Evolutionary conservation across 2,329 filamentous ascomycete genomes (phyloP).

Genomic region (Emericellopsis cladophorae): DNA sequence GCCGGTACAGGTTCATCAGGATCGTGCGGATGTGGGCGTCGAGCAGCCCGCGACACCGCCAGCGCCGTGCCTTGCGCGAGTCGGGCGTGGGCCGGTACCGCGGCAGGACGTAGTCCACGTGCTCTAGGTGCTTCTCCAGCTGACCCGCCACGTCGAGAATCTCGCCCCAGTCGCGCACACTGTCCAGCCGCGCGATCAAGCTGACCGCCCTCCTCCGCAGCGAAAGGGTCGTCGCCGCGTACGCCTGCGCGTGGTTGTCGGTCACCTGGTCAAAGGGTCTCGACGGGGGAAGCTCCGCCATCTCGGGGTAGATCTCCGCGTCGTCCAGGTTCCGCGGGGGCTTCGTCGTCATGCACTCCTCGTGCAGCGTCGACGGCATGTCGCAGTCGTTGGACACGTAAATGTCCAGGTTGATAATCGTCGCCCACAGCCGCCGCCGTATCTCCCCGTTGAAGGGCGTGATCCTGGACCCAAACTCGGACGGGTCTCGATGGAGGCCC

Average conservation of each 20-base stretch:
- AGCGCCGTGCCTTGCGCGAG: conserved; percentile 33
- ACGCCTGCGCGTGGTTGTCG: conserved; percentile 40
- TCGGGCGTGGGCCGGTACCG: conserved; percentile 17
- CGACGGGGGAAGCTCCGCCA: conserved; percentile 32
- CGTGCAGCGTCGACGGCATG: conserved; percentile 35
- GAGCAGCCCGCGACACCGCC: conserved; percentile 35
- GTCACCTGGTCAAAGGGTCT: conserved; percentile 39
- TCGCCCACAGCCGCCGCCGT: conserved; percentile 42
- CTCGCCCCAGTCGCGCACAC: conserved; percentile 37
- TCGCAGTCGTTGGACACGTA: conserved; percentile 40
- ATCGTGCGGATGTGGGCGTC: conserved; percentile 42
- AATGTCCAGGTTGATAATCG: conserved; percentile 42
- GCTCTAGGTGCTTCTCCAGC: conserved; percentile 39
- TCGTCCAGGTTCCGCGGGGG: conserved; percentile 43
- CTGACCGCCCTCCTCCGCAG: conserved; percentile 35
- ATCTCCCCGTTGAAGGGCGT: conserved; percentile 38
- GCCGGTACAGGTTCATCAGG: conserved; percentile 38
- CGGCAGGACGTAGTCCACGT: conserved; percentile 39
- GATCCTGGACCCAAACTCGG: conserved; percentile 36
- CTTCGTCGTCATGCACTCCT: conserved; percentile 39
- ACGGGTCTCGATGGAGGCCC: conserved; percentile 43
- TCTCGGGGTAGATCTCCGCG: conserved; percentile 30
- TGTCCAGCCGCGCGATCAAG: conserved; percentile 37
- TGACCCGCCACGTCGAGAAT: conserved; percentile 40
- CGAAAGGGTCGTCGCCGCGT: conserved; percentile 35